Percentiles rank a stretch among this genome's conserved stretches.
phyloP scores from a whole-genome alignment of 345 rosid species.

The Populus pruinosa region DNA sequence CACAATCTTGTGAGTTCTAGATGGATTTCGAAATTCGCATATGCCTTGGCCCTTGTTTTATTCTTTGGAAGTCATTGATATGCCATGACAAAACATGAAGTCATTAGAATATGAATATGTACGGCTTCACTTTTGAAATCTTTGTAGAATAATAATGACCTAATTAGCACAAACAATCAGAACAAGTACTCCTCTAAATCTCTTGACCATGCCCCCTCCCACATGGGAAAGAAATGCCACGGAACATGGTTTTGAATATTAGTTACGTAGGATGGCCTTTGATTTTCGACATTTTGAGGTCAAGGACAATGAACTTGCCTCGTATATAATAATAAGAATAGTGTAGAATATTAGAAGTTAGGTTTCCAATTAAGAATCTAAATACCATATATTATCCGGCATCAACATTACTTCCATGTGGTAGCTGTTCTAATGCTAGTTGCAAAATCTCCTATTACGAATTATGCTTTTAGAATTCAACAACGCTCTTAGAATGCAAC shows the following conservation, averaged over 20 bases:
- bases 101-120: not conserved
- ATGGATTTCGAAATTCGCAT: not conserved
- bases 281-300: not conserved
- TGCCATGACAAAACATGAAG: not conserved
- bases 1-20: not conserved
- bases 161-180: not conserved
- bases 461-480: no score
- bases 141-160: not conserved
- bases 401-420: not conserved
- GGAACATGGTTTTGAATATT: not conserved
- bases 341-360: not conserved
- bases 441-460: not conserved
- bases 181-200: not conserved
- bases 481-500: constrained; percentile 1
- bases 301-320: not conserved
- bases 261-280: not conserved
- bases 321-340: not conserved
- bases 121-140: not conserved
- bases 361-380: no score
- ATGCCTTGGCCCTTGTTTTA: not conserved
- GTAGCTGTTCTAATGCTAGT: not conserved
- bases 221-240: not conserved
- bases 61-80: not conserved
- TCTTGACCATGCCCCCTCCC: not conserved
- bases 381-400: no score